Conservation (phyloP, 1,284 basidiomycete genomes). For the Heimioporus retisporus region DNA sequence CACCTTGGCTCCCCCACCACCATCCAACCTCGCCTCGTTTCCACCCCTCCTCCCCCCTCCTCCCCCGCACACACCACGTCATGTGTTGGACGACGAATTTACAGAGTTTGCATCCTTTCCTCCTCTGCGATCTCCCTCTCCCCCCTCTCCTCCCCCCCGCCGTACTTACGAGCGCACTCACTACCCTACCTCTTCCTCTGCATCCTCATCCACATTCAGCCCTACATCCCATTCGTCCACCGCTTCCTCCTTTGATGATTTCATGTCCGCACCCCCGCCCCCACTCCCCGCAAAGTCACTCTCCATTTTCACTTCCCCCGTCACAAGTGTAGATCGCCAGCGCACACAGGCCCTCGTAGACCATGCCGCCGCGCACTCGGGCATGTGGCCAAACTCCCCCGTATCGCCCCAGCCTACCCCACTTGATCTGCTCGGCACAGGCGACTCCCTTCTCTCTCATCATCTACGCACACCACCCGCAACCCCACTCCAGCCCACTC, state of each 20-base stretch:
- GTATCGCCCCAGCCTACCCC: not conserved
- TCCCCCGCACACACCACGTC: constrained; percentile 43
- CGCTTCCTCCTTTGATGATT: constrained; percentile 50
- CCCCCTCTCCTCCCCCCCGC: constrained; percentile 41
- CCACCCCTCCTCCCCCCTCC: constrained; percentile 44
- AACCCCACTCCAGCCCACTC: constrained; percentile 14
- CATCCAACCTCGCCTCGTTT: constrained; percentile 16
- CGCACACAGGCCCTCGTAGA: constrained; percentile 67
- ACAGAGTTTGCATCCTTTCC: constrained; percentile 37
- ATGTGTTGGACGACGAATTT: constrained; percentile 43
- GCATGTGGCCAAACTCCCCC: constrained; percentile 70
- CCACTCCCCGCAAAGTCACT: constrained; percentile 52
- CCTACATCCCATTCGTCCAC: constrained; percentile 38
- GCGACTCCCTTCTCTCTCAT: constrained; percentile 50
- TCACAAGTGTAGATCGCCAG: constrained; percentile 49
- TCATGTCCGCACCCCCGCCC: constrained; percentile 55
- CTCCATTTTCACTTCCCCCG: constrained; percentile 1
- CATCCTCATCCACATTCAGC: constrained; percentile 36
- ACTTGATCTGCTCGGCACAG: too few species aligned
- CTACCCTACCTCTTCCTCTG: constrained; percentile 36
- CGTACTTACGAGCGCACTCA: constrained; percentile 38
- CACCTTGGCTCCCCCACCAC: constrained; percentile 27
- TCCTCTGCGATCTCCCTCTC: constrained; percentile 27
- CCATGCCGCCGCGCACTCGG: constrained; percentile 59
- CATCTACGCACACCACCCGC: constrained; percentile 39